A percentile compares a stretch with the other conserved stretches of the same genome.
phyloP scores from a whole-genome alignment of 768 basidiomycete species.

The Suillus bovinus region DNA sequence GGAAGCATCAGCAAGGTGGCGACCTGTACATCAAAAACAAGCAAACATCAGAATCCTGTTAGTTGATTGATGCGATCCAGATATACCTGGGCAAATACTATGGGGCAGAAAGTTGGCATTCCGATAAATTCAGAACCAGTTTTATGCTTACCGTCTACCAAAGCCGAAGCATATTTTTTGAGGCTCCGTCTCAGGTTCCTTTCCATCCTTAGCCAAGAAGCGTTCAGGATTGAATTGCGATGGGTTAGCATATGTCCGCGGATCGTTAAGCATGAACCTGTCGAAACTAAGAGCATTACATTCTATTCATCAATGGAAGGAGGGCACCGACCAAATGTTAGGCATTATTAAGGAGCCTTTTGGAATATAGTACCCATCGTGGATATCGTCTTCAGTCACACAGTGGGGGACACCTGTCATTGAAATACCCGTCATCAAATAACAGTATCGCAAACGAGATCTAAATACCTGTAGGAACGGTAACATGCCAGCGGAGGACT shows the following conservation, averaged over 20 bases:
- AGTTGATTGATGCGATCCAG: background rate
- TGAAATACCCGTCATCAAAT: background rate
- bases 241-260: slow-evolving; percentile 49
- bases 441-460: background rate
- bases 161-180: slow-evolving; percentile 46
- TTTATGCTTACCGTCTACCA: slow-evolving; percentile 32
- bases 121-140: background rate
- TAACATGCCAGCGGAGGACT: background rate
- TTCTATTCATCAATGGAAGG: background rate
- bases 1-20: slow-evolving; percentile 47
- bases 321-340: background rate
- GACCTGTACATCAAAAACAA: slow-evolving; percentile 38
- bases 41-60: background rate
- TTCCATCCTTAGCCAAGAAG: background rate
- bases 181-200: slow-evolving; percentile 22
- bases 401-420: background rate
- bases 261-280: slow-evolving; percentile 35
- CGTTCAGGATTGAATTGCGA: slow-evolving; percentile 38
- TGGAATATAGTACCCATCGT: background rate
- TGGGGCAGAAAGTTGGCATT: background rate
- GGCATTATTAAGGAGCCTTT: background rate
- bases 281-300: background rate
- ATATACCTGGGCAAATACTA: background rate
- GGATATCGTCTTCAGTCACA: background rate
- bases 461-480: background rate